Evolutionary conservation across 768 basidiomycete genomes (phyloP), one percentile per base, ranked within the genome.

Genomic region (Macrolepiota fuliginosa): DNA sequence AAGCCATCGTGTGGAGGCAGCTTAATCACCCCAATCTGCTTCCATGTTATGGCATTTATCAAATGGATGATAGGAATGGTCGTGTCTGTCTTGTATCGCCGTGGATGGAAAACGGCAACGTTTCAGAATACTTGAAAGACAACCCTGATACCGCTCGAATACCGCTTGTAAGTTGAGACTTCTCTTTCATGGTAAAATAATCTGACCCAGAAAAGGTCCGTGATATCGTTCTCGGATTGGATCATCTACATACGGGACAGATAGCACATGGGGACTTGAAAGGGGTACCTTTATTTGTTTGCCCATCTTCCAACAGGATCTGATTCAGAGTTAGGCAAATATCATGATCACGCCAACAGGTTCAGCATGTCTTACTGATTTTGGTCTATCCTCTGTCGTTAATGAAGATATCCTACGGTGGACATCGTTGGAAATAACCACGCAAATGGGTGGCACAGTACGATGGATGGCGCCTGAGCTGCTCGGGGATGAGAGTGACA

Each of bases 241-340:
- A 40, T 29, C 63, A 63, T 57, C 50, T 68, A 9, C 67, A 68
- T 22, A 47, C 46, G 2, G 35, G 56, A 4, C 17, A 56, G 25
- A 52, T 70, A 24, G 37, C 67, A 4, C 67, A 70, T 32, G 69
- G 69, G 0, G 69, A 70, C 45, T 62, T 70, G 7, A 68, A 68
- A 62, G 63, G 65, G 29, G 69, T 70, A 32, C n/a, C 63, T 24
- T 12, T 47, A 42, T 4, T 11, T 10, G 3, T 40, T 11, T 10
- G 10, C 10, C 12, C 10, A 17, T 10, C 17, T 17, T 17, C 2
- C 39, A 40, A 13, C 39, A 13, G 29, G 29, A 3, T 32, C 39
- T 13, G 10, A 17, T 40, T 12, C 5, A 10, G 17, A 3, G 12
- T 12, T 12, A 40, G 39, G 5, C 17, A 12, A 40, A 40, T 17